phyloP scores from a whole-genome alignment of 495 filamentous ascomycete genomes.

The Chaetomium tenue region DNA sequence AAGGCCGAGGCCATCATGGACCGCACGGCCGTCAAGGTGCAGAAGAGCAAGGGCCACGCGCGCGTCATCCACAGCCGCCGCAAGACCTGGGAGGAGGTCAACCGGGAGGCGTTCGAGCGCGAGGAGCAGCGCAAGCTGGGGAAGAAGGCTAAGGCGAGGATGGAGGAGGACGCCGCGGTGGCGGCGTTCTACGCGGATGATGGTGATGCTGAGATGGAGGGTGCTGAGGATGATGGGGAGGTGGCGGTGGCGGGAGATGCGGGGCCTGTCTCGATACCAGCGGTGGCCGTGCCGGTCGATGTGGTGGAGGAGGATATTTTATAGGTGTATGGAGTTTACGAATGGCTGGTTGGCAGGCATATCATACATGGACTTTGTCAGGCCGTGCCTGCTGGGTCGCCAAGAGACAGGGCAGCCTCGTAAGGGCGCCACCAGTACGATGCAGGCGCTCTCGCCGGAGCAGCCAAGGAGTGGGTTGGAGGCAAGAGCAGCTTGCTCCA shows the following conservation, averaged over 20 bases:
- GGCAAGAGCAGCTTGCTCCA: no score
- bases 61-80: slow-evolving; percentile 57
- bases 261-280: background rate
- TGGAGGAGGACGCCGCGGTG: slow-evolving; percentile 29
- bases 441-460: background rate
- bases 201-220: slow-evolving; percentile 31
- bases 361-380: background rate
- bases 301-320: slow-evolving; percentile 30
- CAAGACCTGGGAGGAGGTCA: slow-evolving; percentile 61
- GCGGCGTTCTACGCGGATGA: slow-evolving; percentile 29
- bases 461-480: no score
- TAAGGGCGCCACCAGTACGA: background rate
- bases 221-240: slow-evolving; percentile 11
- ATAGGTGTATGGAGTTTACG: background rate
- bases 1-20: slow-evolving; percentile 69
- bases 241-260: background rate
- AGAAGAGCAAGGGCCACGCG: slow-evolving; percentile 60
- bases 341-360: background rate
- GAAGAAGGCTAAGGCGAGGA: slow-evolving; percentile 26
- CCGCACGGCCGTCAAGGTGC: slow-evolving; percentile 65
- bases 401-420: background rate
- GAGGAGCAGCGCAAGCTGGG: slow-evolving; percentile 16
- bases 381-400: background rate
- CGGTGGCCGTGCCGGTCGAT: background rate
- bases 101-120: slow-evolving; percentile 38